Conservation (phyloP, 2,329 filamentous ascomycete species). For the Talaromyces sp. region DNA sequence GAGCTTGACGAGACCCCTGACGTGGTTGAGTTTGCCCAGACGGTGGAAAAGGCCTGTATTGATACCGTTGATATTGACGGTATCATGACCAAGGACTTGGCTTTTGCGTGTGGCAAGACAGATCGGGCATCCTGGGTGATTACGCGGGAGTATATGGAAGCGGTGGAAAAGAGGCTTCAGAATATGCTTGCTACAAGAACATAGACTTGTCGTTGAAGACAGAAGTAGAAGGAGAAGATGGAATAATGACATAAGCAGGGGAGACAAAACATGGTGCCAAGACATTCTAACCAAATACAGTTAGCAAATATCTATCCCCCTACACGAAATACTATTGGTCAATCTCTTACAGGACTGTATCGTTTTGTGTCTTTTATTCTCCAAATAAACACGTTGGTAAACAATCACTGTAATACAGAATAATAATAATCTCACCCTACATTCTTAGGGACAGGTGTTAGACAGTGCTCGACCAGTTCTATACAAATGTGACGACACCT, state of each 20-base stretch:
- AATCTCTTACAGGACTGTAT: background rate
- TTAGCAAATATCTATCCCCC: background rate
- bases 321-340: background rate
- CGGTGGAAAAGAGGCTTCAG: conserved; percentile 75
- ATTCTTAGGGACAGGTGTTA: too few relatives aligned
- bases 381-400: too few relatives aligned
- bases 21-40: conserved; percentile 82
- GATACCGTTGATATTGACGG: conserved; percentile 90
- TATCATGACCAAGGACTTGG: conserved; percentile 98
- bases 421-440: too few relatives aligned
- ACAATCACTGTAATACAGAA: too few relatives aligned
- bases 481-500: background rate
- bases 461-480: background rate
- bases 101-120: conserved; percentile 84
- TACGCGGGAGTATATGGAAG: conserved; percentile 83
- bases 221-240: too few relatives aligned
- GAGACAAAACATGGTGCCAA: too few relatives aligned
- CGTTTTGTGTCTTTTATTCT: too few relatives aligned
- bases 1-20: conserved; percentile 88
- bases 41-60: conserved; percentile 84
- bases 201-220: background rate
- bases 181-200: background rate
- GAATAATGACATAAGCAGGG: too few relatives aligned
- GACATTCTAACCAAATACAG: background rate
- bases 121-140: conserved; percentile 81